Evolutionary conservation across 2,329 filamentous ascomycete genomes (phyloP).

Genomic region (Colletotrichum liaoningense): DNA sequence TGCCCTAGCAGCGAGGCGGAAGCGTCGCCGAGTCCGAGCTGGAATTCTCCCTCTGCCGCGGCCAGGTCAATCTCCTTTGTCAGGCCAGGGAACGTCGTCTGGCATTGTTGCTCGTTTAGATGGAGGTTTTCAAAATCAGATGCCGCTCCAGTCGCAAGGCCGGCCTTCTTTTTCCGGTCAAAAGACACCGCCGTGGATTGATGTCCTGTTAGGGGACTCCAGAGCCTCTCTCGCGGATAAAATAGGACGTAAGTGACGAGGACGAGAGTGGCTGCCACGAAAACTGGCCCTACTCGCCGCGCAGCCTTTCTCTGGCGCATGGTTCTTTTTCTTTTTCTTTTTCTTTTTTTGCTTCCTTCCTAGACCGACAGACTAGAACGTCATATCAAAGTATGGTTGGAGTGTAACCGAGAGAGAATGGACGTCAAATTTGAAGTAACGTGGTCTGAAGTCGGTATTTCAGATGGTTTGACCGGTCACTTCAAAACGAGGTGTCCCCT

Average conservation of each 20-base stretch:
- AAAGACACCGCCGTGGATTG: background rate
- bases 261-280: background rate
- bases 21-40: slow-evolving; percentile 43
- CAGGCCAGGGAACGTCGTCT: slow-evolving; percentile 56
- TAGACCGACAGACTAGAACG: background rate
- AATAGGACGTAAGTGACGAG: slow-evolving; percentile 9
- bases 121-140: slow-evolving; percentile 46
- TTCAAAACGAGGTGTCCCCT: background rate
- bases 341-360: too few relatives aligned
- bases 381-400: background rate
- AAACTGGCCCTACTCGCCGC: slow-evolving; percentile 14
- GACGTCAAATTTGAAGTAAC: background rate
- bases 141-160: background rate
- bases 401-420: background rate
- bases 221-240: background rate
- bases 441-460: background rate
- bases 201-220: background rate
- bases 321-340: too few relatives aligned
- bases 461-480: background rate
- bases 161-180: background rate
- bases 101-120: slow-evolving; percentile 57
- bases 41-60: slow-evolving; percentile 57
- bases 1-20: slow-evolving; percentile 52
- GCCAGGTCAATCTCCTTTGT: slow-evolving; percentile 58
- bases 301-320: slow-evolving; percentile 17